Evolutionary conservation across 768 basidiomycete species (phyloP), one percentile per base, ranked within the genome.

Genomic region (Agaricus sinodeliciosus): DNA sequence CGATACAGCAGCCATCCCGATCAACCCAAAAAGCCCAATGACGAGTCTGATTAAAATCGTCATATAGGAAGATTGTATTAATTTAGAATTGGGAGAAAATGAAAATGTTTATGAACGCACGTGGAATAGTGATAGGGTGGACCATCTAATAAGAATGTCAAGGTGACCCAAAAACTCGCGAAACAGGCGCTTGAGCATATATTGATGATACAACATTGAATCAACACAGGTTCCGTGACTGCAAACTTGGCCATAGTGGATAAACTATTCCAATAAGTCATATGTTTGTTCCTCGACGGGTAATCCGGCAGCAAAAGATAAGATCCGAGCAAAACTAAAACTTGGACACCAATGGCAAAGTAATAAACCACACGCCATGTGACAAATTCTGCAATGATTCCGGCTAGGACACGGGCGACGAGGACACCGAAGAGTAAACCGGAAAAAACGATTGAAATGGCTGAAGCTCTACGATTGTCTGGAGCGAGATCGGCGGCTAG

Each of bases 401-500:
- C 88, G 0, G 87, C 77, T 3, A 91, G 68, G 1, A 91, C 86
- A 25, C 90, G 79, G 0, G 88, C 88, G 12, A 83, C 69, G 28
- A 90, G 78, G 34, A 91, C 69, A 9, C 90, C 90, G 25, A 91
- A 73, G 18, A 90, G 71, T 15, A 91, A 72, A 3, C 77, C 77
- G 0, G 85, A 77, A 43, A 85, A 70, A 4, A 89, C 84, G 51
- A 92, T 82, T 1, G 87, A 82, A 40, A 95, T 74, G 0, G 90
- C 85, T 4, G 82, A 74, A 0, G 85, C 91, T 25, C 90, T 80
- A 18, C 78, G 77, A 44, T 83, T 75, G 0, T 84, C 80, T 0
- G 87, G 82, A 0, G 90, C 90, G 25, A 94, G 78, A 66, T 95
- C 93, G 1, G 82, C 92, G 0, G 89, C 87, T 39, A 86, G 73